Conservation (phyloP, 176 grass and related monocot genomes). For the Eremochloa ophiuroides region DNA sequence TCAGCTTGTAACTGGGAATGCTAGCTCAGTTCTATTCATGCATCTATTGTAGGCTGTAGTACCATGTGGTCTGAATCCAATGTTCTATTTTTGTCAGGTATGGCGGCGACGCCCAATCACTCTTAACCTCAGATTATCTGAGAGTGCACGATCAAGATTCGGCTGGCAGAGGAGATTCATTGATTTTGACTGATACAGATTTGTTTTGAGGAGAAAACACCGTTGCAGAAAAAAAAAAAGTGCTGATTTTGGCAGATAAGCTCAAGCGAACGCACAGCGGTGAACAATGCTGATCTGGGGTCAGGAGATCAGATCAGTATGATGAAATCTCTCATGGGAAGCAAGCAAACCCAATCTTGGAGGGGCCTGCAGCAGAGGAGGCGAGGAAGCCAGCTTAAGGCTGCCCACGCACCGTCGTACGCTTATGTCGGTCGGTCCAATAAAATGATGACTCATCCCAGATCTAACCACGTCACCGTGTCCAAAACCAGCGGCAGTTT, state of each 20-base stretch:
- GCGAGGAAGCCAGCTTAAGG: neutral
- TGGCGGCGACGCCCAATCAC: neutral
- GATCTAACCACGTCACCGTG: conserved; percentile 23
- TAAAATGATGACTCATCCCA: neutral
- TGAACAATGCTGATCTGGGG: neutral
- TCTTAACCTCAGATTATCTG: neutral
- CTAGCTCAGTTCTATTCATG: neutral
- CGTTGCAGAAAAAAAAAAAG: too few relatives aligned
- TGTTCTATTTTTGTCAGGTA: neutral
- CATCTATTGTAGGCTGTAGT: neutral
- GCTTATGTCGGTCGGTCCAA: neutral
- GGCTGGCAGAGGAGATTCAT: too few relatives aligned
- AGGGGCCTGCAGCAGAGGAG: neutral
- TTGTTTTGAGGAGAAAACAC: too few relatives aligned
- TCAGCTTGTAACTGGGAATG: neutral
- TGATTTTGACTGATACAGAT: too few relatives aligned
- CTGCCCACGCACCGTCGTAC: neutral
- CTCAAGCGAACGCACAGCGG: too few relatives aligned
- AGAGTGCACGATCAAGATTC: neutral
- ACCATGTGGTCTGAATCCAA: neutral
- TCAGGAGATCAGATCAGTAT: neutral
- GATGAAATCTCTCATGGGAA: neutral
- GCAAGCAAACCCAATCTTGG: neutral
- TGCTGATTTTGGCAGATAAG: too few relatives aligned
- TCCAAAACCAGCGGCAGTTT: neutral